Percentiles rank a stretch among this genome's conserved stretches.
These are phyloP conservation scores for Quercus rubra DNA, from an alignment of 306 rosid genomes.

Conservation along the genomic window DNA sequence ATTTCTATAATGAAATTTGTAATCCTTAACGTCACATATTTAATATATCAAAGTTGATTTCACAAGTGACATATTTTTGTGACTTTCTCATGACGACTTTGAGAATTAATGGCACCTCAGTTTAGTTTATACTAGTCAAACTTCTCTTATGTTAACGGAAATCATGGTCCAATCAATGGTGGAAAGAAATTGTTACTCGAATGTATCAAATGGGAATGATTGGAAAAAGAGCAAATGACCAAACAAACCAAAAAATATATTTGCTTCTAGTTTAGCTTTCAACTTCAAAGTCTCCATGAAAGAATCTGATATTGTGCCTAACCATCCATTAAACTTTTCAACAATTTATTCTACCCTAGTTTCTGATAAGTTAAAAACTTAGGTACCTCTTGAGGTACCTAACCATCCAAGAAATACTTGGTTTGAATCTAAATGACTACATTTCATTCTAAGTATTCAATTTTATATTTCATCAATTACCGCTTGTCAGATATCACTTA, in stretches of 20 bases:
- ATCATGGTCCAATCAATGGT: background rate
- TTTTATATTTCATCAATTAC: too few species aligned
- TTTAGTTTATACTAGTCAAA: too few species aligned
- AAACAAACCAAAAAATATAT: background rate
- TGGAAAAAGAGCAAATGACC: background rate
- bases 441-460: too few species aligned
- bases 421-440: background rate
- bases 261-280: background rate
- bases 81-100: too few species aligned
- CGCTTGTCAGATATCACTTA: too few species aligned
- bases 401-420: slow-evolving; percentile 21
- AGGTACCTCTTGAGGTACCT: slow-evolving; percentile 17
- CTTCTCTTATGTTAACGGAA: too few species aligned
- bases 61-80: too few species aligned
- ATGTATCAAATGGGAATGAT: background rate
- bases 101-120: too few species aligned
- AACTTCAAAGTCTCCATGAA: background rate
- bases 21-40: too few species aligned
- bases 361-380: slow-evolving; percentile 22
- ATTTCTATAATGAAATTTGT: too few species aligned
- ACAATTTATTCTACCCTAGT: slow-evolving; percentile 24
- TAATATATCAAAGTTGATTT: too few species aligned
- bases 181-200: background rate
- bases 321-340: background rate
- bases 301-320: background rate